A percentile compares a stretch with the other conserved stretches of the same genome.
These are phyloP conservation scores for Fusarium brachygibbosum DNA, from an alignment of 2,329 filamentous ascomycete genomes.

Conservation along the genomic window DNA sequence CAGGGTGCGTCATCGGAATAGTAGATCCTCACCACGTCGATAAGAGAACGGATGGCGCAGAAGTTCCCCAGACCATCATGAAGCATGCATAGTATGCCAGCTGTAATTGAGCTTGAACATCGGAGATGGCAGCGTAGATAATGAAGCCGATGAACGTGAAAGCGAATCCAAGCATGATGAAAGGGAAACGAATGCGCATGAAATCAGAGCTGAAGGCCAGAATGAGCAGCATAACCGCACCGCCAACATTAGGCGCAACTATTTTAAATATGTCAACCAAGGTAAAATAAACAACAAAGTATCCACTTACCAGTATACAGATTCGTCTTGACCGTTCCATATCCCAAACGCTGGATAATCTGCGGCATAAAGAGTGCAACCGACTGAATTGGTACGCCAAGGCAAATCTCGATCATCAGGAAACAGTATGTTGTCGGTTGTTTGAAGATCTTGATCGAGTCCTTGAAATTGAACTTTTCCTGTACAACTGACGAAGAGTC, in stretches of 20 bases:
- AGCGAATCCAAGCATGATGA: slow-evolving; percentile 22
- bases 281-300: too few species aligned
- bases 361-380: slow-evolving; percentile 26
- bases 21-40: too few species aligned
- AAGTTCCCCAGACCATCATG: slow-evolving; percentile 32
- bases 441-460: slow-evolving; percentile 27
- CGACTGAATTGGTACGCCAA: slow-evolving; percentile 18
- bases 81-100: slow-evolving; percentile 20
- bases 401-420: slow-evolving; percentile 22
- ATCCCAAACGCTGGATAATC: slow-evolving; percentile 17
- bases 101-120: slow-evolving; percentile 11
- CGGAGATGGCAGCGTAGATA: slow-evolving; percentile 22
- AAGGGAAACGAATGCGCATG: slow-evolving; percentile 8
- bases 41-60: slow-evolving; percentile 4
- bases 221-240: slow-evolving; percentile 23
- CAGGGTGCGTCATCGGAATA: too few species aligned
- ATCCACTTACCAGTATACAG: slow-evolving; percentile 20
- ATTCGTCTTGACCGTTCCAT: slow-evolving; percentile 14
- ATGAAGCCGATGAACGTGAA: slow-evolving; percentile 19
- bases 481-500: slow-evolving; percentile 23
- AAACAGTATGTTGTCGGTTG: slow-evolving; percentile 26
- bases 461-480: slow-evolving; percentile 18
- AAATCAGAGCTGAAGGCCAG: slow-evolving; percentile 20
- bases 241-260: slow-evolving; percentile 17
- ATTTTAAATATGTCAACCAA: too few species aligned